phyloP scores from a whole-genome alignment of 495 filamentous ascomycete genomes.

The Cudoniella acicularis region DNA sequence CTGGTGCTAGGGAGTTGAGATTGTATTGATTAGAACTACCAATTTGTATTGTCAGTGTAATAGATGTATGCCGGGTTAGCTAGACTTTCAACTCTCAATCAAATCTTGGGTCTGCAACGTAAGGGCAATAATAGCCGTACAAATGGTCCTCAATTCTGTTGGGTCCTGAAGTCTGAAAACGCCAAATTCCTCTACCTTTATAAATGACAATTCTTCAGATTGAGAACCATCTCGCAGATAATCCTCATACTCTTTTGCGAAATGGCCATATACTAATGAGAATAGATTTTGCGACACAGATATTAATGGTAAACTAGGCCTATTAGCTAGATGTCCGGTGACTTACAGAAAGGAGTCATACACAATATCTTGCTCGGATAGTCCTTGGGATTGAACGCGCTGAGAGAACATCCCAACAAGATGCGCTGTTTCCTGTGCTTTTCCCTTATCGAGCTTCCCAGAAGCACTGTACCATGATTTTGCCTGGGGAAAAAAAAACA shows the following conservation, averaged over 20 bases:
- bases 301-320: not conserved
- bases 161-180: not conserved
- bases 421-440: constrained; percentile 6
- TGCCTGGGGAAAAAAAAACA: not conserved
- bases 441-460: not conserved
- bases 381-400: not conserved
- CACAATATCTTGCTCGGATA: not conserved
- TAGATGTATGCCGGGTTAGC: not conserved
- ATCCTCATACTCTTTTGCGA: constrained; percentile 1
- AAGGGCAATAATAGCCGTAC: not conserved
- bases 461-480: constrained; percentile 2
- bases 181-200: constrained; percentile 2
- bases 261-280: constrained; percentile 1
- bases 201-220: constrained; percentile 1
- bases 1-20: no score
- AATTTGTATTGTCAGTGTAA: no score
- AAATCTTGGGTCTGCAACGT: not conserved
- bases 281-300: constrained; percentile 5
- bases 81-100: not conserved
- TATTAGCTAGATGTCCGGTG: not conserved
- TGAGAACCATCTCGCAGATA: constrained; percentile 1
- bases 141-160: not conserved
- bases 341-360: not conserved
- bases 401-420: constrained; percentile 9
- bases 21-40: no score